These are phyloP conservation scores for Heliophila coronopifolia DNA, from an alignment of 441 rosid genomes.

Conservation along the genomic window DNA sequence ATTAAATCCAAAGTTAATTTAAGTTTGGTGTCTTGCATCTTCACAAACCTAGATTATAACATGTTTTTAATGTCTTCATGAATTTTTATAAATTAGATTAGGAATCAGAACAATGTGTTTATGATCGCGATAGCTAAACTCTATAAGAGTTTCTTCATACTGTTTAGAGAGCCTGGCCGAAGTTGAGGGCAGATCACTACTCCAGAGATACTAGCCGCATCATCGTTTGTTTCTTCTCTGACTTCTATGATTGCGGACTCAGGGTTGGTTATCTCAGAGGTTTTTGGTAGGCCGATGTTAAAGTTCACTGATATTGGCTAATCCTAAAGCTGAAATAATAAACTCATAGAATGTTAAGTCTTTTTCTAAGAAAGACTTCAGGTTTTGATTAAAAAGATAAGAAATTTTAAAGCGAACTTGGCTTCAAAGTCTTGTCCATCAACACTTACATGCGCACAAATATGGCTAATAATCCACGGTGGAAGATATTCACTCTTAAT, in stretches of 20 bases:
- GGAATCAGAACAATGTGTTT: too few relatives aligned
- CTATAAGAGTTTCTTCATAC: constrained; percentile 71
- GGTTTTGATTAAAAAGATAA: not conserved
- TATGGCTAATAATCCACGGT: constrained; percentile 71
- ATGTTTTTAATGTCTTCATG: too few relatives aligned
- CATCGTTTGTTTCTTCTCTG: constrained; percentile 26
- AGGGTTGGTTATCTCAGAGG: constrained; percentile 29
- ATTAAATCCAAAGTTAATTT: too few relatives aligned
- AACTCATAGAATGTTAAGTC: constrained; percentile 12
- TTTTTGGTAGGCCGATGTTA: constrained; percentile 54
- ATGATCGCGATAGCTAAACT: too few relatives aligned
- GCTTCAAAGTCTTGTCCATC: constrained; percentile 65
- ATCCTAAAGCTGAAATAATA: constrained; percentile 56
- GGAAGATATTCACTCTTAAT: constrained; percentile 62
- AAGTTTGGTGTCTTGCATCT: too few relatives aligned
- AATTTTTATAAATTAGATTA: too few relatives aligned
- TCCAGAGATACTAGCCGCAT: constrained; percentile 34
- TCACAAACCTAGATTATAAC: too few relatives aligned
- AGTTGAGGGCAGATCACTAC: constrained; percentile 43
- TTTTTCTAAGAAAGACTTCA: not conserved
- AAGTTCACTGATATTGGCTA: constrained; percentile 59
- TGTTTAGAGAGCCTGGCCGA: constrained; percentile 51
- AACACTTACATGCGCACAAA: constrained; percentile 52
- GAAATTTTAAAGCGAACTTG: constrained; percentile 42
- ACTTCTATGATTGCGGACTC: constrained; percentile 38